Base-by-base conservation (phyloP, 495 filamentous ascomycete genomes). In the Neurospora sp. region DNA sequence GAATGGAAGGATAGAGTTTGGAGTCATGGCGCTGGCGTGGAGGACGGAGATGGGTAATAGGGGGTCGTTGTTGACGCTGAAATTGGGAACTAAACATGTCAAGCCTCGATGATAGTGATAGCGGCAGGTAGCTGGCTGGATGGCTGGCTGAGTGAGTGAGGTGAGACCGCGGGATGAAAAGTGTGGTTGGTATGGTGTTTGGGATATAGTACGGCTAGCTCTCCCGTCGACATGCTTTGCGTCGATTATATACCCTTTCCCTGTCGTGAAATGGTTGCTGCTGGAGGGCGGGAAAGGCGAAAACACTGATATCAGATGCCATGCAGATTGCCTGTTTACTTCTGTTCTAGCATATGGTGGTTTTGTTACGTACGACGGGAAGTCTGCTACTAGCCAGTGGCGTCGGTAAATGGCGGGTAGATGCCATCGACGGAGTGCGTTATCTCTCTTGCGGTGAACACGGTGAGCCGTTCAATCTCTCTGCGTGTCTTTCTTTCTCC, bases 21-120 rank as follows among this genome's bases (percentile, higher is more conserved):
- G 96, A 39, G 91, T 96, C 71, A 82, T 99, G 76, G 90, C 88
- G 44, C 90, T 99, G 60, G 90, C 93, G 75, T 99, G 96, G 96
- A 85, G 94, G 73, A 91, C 91, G 71, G 87, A 91, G 73, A 95
- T 97, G 92, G 96, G 96, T 4, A 95, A 96, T 83, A 88, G 89
- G 75, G 96, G 96, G 6, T 93, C 90, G 77, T 85, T 99, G 77
- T 92, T 89, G 41, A 99, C 96, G 20, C 94, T 94, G 31, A 95
- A 91, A 85, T 82, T 99, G 74, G 90, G 93, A 54, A 83, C 86
- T 14, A 81, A 81, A 74, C 54, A 81, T 71, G 72, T 75, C 7
- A 77, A 72, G 74, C 77, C 74, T 73, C 70, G 54, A 37, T 66
- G 71, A 71, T 41, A 71, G 42, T 37, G 54, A 27, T 20, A 46